These are phyloP conservation scores for Saccharum officinarum DNA, from an alignment of 176 grass and related monocot species.

Conservation along the genomic window DNA sequence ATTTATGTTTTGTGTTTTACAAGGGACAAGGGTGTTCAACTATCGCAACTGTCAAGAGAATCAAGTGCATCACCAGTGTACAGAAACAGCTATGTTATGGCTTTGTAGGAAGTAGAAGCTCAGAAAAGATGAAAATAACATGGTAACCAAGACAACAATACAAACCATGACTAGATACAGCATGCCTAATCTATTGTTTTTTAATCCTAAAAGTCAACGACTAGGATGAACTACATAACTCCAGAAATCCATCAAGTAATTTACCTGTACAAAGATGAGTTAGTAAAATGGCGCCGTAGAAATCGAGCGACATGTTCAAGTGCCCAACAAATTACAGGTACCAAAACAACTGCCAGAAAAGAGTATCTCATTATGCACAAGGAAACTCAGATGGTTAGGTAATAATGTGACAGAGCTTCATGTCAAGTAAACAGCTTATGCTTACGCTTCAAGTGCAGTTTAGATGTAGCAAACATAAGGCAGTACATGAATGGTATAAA, in stretches of 20 bases:
- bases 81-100: not conserved
- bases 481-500: conserved; percentile 92
- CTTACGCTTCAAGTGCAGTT: conserved; percentile 94
- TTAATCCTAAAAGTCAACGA: conserved; percentile 14
- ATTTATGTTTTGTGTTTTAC: not conserved
- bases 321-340: conserved; percentile 89
- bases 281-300: conserved; percentile 68
- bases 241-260: conserved; percentile 11
- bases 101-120: not conserved
- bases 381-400: conserved; percentile 9
- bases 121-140: conserved; percentile 26
- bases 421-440: conserved; percentile 32
- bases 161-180: conserved; percentile 25
- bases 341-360: conserved; percentile 81
- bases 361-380: conserved; percentile 21
- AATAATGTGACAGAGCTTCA: conserved; percentile 19
- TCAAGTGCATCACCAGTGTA: not conserved
- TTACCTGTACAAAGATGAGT: conserved; percentile 89
- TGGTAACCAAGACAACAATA: not conserved
- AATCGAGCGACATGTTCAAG: conserved; percentile 83
- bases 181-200: conserved; percentile 2
- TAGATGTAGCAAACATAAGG: conserved; percentile 81
- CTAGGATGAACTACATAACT: not conserved
- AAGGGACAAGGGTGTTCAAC: not conserved
- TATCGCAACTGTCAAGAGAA: not conserved